Evolutionary conservation across 1,284 basidiomycete genomes (phyloP), one percentile per base, ranked within the genome.

Genomic region (Microbotryum intermedium): DNA sequence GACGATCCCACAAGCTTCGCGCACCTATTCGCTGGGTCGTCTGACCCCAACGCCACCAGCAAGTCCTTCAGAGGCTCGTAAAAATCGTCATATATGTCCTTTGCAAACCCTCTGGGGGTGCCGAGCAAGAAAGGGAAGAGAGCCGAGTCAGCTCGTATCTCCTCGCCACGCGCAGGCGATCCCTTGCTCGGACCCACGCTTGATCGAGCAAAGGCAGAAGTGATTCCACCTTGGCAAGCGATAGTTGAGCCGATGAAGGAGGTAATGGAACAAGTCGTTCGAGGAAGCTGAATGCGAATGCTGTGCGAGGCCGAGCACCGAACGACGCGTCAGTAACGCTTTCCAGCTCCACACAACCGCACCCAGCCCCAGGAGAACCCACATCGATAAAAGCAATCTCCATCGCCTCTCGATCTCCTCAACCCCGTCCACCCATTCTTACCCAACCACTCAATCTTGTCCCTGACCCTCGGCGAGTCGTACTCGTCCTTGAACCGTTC

Each of bases 351-450:
- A 43, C 39, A 42, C 52, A 8, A 23, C 39, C 23, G n/a, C 39
- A 21, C 34, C 53, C 30, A 57, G 13, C 34, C 13, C 34, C 13
- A 4, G 34, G 20, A 45, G 42, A 67, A 73, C 75, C 77, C 61
- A 86, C 86, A 84, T 78, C 86, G 77, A 72, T 87, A 88, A 72
- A 87, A 87, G 70, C 87, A 88, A 73, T 88, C 84, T 0, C 86
- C 87, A 74, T 74, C 74, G 73, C 88, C 87, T 75, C 83, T 79
- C 0, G 86, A 82, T 51, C 87, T 77, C 71, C 87, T 79, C 50
- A 90, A 78, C 28, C 77, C 76, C 45, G 77, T 77, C 76, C 81
- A 88, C 2, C 86, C 86, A 71, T 67, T 69, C 62, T 61, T 75
- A 73, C 69, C 85, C 71, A 79, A 67, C 75, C 80, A 83, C 67